Base-by-base conservation (phyloP, 805 yeast species). In the Saccharomycopsis schoenii region DNA sequence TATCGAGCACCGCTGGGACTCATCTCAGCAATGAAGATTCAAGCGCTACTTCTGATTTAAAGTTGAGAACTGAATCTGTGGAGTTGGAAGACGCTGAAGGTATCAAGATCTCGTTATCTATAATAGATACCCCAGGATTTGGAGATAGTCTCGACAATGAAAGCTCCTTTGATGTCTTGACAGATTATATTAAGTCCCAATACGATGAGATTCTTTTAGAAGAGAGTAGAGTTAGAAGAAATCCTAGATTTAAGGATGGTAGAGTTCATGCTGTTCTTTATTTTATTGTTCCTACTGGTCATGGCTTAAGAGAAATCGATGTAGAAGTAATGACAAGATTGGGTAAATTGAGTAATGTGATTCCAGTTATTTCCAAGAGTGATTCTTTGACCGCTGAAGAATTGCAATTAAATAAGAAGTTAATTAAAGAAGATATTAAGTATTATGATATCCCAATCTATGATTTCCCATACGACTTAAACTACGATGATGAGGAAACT, bases 81-180 rank as follows among this genome's bases (percentile, higher is more conserved):
- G 96, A 88, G 69, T 75, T 88, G 67, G 94, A 88, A 69, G 96
- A 88, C 69, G 86, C 85, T 65, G 94, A 88, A 71, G 94, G 96
- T 61, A 89, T 86, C 66, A 88, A 87, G 75, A 88, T 88, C 67
- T 83, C 85, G 59, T 71, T 88, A 66, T 85, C 86, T 65, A 78
- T 88, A 60, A 85, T 89, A 64, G 96, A 88, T 71, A 88, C 94
- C 1, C 93, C 96, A 10, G 90, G 91, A 58, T 88, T 88, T 73
- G 96, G 92, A 57, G 86, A 85, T 69, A 82, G 84, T 24, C 72
- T 88, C 65, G 85, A 88, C 69, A 85, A 89, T 71, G 81, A 83
- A 24, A 77, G 81, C 39, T 83, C 85, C 62, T 87, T 88, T 72
- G 82, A 82, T 64, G 74, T 85, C 58, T 78, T 88, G 63, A 86